Base-by-base conservation (phyloP, 257 asterid genomes). In the Gentiana macrophylla region DNA sequence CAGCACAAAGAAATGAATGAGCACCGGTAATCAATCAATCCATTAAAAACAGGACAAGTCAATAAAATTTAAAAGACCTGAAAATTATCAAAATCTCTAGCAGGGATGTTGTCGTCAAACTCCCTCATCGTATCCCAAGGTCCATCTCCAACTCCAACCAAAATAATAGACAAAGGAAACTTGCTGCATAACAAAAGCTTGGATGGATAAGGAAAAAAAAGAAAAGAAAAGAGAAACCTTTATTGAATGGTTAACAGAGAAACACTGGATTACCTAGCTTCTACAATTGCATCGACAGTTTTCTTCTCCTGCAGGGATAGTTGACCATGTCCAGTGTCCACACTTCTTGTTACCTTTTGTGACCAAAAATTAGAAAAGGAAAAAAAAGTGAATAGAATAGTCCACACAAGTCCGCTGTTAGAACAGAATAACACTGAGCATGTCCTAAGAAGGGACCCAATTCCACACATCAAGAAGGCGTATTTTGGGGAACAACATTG, bases 111-210 rank as follows among this genome's bases (percentile, higher is more conserved):
- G 71, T 91, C 98, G 52, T 91, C 98, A 54, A 91, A 91, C 65
- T 91, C 95, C 79, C 67, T 81, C 98, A 91, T 88, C 89, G 77
- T 87, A 67, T 88, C 97, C 98, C 98, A 91, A 6, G 98, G 98
- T 57, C 98, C 98, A 78, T 91, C 98, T 60, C 97, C 98, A 62
- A 91, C 98, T 54, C 68, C 73, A 35, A 60, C 65, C 48, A 69
- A 57, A 58, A 69, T 59, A 52, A 69, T 69, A 12, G 74, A 69
- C 49, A 69, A 63, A 6, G 74, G 74, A 50, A 56, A 69, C 48
- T 49, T 59, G 43, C 74, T 69, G 74, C 45, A 62, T 59, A 72
- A 64, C 5, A 32, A 49, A 37, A 45, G 44, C 37, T 61, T 65
- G 44, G 50, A 48, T 10, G 49, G 59, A 59, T 24, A 32, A 46